Evolutionary conservation across 768 basidiomycete genomes (phyloP).

Genomic region (Mycena vulgaris): DNA sequence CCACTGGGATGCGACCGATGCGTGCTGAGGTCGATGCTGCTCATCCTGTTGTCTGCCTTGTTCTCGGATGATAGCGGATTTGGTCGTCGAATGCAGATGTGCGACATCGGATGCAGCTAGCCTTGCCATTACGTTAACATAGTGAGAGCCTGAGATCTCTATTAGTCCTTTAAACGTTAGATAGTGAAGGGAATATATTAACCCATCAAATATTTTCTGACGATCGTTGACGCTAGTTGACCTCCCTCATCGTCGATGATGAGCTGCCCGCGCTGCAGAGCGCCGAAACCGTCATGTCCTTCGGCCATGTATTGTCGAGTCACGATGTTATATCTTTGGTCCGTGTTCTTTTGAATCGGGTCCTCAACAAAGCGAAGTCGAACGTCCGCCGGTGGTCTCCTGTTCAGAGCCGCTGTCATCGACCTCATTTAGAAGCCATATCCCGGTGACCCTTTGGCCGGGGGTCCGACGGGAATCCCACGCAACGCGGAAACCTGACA

Average conservation of each 20-base stretch:
- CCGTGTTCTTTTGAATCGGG: slow-evolving; percentile 66
- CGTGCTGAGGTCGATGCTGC: slow-evolving; percentile 27
- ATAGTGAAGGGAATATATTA: slow-evolving; percentile 18
- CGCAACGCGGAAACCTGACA: slow-evolving; percentile 86
- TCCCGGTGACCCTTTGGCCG: slow-evolving; percentile 79
- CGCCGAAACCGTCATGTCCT: slow-evolving; percentile 87
- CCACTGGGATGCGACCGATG: slow-evolving; percentile 60
- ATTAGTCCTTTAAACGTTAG: slow-evolving; percentile 6
- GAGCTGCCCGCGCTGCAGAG: slow-evolving; percentile 75
- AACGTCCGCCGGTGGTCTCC: slow-evolving; percentile 40
- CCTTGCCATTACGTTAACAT: slow-evolving; percentile 76
- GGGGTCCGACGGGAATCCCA: slow-evolving; percentile 89
- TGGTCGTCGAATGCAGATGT: slow-evolving; percentile 61
- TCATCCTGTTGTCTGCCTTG: slow-evolving; percentile 55
- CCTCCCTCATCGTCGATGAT: slow-evolving; percentile 91
- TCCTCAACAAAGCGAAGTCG: slow-evolving; percentile 62
- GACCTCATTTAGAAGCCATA: slow-evolving; percentile 71
- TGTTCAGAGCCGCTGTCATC: slow-evolving; percentile 48
- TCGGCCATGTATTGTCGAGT: slow-evolving; percentile 90
- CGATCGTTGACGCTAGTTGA: slow-evolving; percentile 78
- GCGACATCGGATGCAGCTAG: slow-evolving; percentile 47
- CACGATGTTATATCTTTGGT: slow-evolving; percentile 81
- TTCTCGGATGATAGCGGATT: slow-evolving; percentile 63
- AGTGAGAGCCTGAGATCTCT: slow-evolving; percentile 71
- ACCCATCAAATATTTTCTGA: slow-evolving; percentile 91